These are phyloP conservation scores for Talaromyces sp. DNA, from an alignment of 2,329 filamentous ascomycete genomes.

Conservation along the genomic window DNA sequence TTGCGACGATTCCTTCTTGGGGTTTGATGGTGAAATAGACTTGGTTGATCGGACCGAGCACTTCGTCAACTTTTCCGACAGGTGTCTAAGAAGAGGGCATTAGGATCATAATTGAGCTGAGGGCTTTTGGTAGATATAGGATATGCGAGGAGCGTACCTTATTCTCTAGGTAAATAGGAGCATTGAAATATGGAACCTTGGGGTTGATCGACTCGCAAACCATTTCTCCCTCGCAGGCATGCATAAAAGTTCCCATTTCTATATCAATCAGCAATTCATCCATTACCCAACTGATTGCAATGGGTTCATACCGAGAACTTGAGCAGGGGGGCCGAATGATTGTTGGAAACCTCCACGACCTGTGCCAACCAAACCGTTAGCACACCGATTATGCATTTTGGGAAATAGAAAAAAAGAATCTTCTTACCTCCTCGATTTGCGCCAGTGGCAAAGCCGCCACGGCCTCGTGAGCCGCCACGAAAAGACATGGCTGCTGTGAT, in stretches of 20 bases:
- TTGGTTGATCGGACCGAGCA: slow-evolving; percentile 94
- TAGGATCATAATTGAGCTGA: background rate
- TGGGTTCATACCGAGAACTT: slow-evolving; percentile 49
- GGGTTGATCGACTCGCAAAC: slow-evolving; percentile 92
- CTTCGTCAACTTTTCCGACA: slow-evolving; percentile 96
- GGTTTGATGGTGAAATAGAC: slow-evolving; percentile 99
- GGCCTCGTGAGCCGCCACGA: slow-evolving; percentile 53
- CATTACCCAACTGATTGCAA: background rate
- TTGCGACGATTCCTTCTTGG: slow-evolving; percentile 89
- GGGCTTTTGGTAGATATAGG: background rate
- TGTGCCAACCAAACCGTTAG: slow-evolving; percentile 26
- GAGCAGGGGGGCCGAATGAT: slow-evolving; percentile 59
- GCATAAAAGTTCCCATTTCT: slow-evolving; percentile 93
- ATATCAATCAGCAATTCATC: slow-evolving; percentile 27
- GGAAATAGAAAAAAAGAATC: background rate
- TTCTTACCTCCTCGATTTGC: slow-evolving; percentile 47
- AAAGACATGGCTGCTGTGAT: slow-evolving; percentile 53
- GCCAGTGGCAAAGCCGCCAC: slow-evolving; percentile 48
- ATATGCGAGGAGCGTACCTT: slow-evolving; percentile 55
- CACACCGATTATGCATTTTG: background rate
- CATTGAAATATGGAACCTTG: slow-evolving; percentile 98
- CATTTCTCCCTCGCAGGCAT: slow-evolving; percentile 96
- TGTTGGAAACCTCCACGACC: slow-evolving; percentile 59
- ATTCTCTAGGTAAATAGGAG: slow-evolving; percentile 97
- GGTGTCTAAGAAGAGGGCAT: slow-evolving; percentile 53